Evolutionary conservation across 2,329 filamentous ascomycete genomes (phyloP).

Genomic region (Basipetospora sp.): DNA sequence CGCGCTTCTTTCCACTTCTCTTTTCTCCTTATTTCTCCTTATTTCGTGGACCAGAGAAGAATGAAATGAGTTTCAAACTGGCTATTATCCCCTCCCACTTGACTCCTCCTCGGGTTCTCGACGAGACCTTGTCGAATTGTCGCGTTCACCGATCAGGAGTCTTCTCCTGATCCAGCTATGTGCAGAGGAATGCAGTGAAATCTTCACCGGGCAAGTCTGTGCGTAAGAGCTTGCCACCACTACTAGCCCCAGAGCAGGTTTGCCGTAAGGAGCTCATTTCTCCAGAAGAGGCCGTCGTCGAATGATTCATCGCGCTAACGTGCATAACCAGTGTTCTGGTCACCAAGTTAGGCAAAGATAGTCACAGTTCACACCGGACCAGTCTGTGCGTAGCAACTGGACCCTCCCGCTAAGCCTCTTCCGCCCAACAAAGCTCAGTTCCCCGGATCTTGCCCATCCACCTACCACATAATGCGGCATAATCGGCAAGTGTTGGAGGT

Average conservation of each 20-base stretch:
- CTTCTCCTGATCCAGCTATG: too few relatives aligned
- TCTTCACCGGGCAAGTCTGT: too few relatives aligned
- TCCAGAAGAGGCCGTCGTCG: too few relatives aligned
- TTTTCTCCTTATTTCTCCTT: not conserved
- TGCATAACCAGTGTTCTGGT: not conserved
- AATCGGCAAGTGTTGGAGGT: too few relatives aligned
- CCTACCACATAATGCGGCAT: not conserved
- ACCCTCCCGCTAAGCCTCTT: not conserved
- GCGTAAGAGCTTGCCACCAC: too few relatives aligned
- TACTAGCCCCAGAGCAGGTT: too few relatives aligned
- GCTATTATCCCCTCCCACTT: not conserved
- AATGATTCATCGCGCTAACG: not conserved
- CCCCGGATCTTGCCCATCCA: slow-evolving; percentile 1
- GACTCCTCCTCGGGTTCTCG: not conserved
- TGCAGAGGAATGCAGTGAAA: too few relatives aligned
- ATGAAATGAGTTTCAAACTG: not conserved
- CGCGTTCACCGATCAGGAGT: too few relatives aligned
- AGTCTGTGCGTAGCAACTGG: not conserved
- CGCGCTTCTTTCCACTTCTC: too few relatives aligned
- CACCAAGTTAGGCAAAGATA: not conserved
- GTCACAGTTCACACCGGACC: not conserved
- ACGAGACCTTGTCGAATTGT: not conserved
- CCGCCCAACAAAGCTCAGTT: not conserved
- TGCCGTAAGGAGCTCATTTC: too few relatives aligned
- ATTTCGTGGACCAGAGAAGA: not conserved